phyloP scores from a whole-genome alignment of 2,329 filamentous ascomycete genomes.

The Cladosporium austrohemisphaericum region DNA sequence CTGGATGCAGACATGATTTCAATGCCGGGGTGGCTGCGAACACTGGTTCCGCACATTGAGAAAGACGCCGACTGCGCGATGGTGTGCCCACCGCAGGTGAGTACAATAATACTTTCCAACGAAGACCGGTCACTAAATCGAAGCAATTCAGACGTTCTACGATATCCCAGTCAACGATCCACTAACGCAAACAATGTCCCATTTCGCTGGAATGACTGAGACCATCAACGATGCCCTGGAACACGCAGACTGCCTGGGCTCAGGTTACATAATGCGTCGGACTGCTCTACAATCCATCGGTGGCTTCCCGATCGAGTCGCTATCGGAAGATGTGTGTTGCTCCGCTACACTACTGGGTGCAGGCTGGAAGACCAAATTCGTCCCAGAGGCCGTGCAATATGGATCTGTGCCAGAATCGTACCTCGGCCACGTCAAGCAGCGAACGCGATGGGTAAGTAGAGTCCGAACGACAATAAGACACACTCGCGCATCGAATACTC shows the following conservation, averaged over 20 bases:
- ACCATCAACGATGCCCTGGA: slow-evolving; percentile 44
- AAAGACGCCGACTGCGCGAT: slow-evolving; percentile 4
- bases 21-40: slow-evolving; percentile 57
- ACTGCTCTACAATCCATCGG: slow-evolving; percentile 58
- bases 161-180: slow-evolving; percentile 58
- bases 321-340: slow-evolving; percentile 59
- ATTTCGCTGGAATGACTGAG: slow-evolving; percentile 55
- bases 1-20: slow-evolving; percentile 68
- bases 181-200: slow-evolving; percentile 55
- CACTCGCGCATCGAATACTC: no score
- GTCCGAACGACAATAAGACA: no score
- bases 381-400: slow-evolving; percentile 58
- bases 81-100: slow-evolving; percentile 11
- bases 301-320: slow-evolving; percentile 57
- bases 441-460: slow-evolving; percentile 50
- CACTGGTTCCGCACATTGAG: slow-evolving; percentile 54
- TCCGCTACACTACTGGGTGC: slow-evolving; percentile 57
- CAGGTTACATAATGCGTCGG: slow-evolving; percentile 59
- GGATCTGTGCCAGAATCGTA: slow-evolving; percentile 58
- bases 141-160: slow-evolving; percentile 55
- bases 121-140: no score
- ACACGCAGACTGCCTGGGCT: slow-evolving; percentile 63
- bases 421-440: slow-evolving; percentile 54
- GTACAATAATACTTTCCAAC: no score
- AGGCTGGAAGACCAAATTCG: slow-evolving; percentile 60